These are phyloP conservation scores for Eimeria maxima DNA, from an alignment of 169 alveolate genomes.

Conservation along the genomic window DNA sequence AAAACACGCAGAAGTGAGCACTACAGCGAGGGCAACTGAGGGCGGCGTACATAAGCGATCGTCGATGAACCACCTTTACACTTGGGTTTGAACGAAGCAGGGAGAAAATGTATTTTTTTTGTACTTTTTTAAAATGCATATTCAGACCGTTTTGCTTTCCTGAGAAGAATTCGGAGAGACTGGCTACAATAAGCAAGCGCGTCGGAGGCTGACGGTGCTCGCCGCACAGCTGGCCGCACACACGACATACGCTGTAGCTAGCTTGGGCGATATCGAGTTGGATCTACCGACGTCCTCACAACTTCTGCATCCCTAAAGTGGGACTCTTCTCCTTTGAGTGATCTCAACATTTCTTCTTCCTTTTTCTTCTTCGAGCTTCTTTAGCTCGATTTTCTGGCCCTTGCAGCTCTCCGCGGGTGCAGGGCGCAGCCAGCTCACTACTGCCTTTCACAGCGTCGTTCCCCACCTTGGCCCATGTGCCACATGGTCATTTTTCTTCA, in stretches of 20 bases:
- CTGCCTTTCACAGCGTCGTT: conserved; percentile 76
- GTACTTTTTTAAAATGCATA: background rate
- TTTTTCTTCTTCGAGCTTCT: conserved; percentile 43
- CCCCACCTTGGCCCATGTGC: conserved; percentile 49
- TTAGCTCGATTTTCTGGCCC: background rate
- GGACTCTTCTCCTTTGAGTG: conserved; percentile 56
- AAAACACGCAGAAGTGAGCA: background rate
- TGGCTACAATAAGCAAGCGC: background rate
- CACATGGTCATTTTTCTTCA: conserved; percentile 16
- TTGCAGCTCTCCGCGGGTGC: conserved; percentile 11
- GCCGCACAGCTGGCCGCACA: conserved; percentile 72
- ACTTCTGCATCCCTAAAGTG: conserved; percentile 1
- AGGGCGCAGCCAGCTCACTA: conserved; percentile 72
- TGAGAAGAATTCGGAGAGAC: too few relatives aligned
- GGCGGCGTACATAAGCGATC: background rate
- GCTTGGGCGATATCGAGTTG: conserved; percentile 37
- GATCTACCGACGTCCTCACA: background rate
- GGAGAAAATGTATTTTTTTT: background rate
- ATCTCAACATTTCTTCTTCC: conserved; percentile 17
- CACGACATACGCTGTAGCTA: conserved; percentile 60
- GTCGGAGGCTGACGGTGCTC: conserved; percentile 52
- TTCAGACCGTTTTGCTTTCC: background rate
- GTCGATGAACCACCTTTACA: background rate
- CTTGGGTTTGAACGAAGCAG: background rate
- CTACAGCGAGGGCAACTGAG: background rate